phyloP scores from a whole-genome alignment of 73 alveolate genomes.

The Symbiodinium natans region DNA sequence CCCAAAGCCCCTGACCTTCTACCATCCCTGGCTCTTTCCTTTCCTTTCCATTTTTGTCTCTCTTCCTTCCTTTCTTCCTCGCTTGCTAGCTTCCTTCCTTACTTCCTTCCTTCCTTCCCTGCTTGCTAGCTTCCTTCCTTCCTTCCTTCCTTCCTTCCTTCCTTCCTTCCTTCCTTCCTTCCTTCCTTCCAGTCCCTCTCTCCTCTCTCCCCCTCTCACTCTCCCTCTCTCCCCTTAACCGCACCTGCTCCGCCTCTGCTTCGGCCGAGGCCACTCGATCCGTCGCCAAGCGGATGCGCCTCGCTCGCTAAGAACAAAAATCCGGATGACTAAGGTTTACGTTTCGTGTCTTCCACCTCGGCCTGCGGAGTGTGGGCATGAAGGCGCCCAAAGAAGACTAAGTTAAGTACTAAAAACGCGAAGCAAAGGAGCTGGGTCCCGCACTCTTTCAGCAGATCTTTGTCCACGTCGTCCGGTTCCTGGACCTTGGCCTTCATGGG shows the following conservation, averaged over 20 bases:
- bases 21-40: too few species aligned
- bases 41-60: too few species aligned
- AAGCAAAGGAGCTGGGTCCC: not conserved
- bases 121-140: too few species aligned
- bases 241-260: conserved; percentile 52
- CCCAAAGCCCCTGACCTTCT: too few species aligned
- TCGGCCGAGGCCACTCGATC: conserved; percentile 55
- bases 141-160: too few species aligned
- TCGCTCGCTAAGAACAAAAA: not conserved
- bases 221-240: not conserved
- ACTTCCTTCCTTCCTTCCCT: too few species aligned
- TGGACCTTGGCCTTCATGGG: conserved; percentile 58
- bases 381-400: not conserved
- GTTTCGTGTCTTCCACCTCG: not conserved
- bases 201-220: too few species aligned
- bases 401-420: not conserved
- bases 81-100: too few species aligned
- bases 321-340: not conserved
- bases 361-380: not conserved
- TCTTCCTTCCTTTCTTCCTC: too few species aligned
- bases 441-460: not conserved
- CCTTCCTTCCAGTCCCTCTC: too few species aligned
- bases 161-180: too few species aligned
- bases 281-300: conserved; percentile 76
- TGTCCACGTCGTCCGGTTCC: not conserved